These are phyloP conservation scores for Pseudocercospora eumusae DNA, from an alignment of 2,329 filamentous ascomycete genomes.

Conservation along the genomic window DNA sequence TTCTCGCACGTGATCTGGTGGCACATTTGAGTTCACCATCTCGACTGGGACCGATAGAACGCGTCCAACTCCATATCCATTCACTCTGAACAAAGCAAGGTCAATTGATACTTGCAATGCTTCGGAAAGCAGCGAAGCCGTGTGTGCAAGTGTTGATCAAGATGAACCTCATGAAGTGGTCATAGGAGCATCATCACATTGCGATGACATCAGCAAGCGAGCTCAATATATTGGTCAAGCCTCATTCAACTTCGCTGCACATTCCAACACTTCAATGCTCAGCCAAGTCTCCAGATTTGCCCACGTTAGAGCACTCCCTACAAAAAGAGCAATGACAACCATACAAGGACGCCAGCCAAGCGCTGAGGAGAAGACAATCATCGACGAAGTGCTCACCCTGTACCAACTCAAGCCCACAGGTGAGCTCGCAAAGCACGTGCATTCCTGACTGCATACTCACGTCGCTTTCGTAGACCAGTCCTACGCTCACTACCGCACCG, in stretches of 20 bases:
- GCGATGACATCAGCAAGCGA: slow-evolving; percentile 11
- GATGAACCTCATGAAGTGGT: neutral
- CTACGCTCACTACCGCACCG: slow-evolving; percentile 31
- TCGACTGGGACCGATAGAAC: neutral
- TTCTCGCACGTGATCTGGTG: slow-evolving; percentile 9
- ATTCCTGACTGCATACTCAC: neutral
- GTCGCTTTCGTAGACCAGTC: slow-evolving; percentile 17
- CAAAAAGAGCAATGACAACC: slow-evolving; percentile 13
- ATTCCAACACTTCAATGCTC: neutral
- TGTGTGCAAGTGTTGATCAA: neutral
- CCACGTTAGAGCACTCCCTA: neutral
- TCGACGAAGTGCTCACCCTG: slow-evolving; percentile 32
- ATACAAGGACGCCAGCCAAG: slow-evolving; percentile 23
- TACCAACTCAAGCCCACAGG: slow-evolving; percentile 31
- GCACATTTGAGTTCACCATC: neutral
- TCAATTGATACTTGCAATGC: neutral
- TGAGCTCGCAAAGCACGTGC: neutral
- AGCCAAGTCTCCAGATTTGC: neutral
- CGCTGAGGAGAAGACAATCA: slow-evolving; percentile 27
- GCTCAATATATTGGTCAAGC: neutral
- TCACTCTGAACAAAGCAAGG: neutral
- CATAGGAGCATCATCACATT: slow-evolving; percentile 9
- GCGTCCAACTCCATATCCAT: neutral
- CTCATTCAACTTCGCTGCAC: neutral
- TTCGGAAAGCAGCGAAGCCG: neutral